Evolutionary conservation across 139 green algal species (phyloP).

Genomic region (Trebouxia sp.): DNA sequence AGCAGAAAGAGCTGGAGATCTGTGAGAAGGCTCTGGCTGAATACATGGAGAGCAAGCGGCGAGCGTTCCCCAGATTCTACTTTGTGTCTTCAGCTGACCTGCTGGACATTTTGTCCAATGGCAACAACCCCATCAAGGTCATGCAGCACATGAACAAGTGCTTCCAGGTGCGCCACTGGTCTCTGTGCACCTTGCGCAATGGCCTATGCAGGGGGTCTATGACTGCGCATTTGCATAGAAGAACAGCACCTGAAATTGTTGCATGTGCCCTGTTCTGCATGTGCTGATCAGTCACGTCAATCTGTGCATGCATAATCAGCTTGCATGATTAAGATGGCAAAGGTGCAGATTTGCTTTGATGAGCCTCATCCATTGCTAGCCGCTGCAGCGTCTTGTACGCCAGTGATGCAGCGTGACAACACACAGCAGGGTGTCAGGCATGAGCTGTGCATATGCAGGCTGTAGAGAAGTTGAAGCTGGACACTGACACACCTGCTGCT

Average conservation of each 20-base stretch:
- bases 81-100: conserved; percentile 88
- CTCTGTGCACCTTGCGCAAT: background rate
- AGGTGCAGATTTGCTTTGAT: too few species aligned
- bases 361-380: too few species aligned
- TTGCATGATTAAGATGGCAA: too few species aligned
- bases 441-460: conserved; percentile 39
- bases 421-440: too few species aligned
- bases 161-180: conserved; percentile 64
- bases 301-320: too few species aligned
- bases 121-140: conserved; percentile 64
- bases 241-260: too few species aligned
- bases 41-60: conserved; percentile 90
- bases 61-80: conserved; percentile 93
- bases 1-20: conserved; percentile 68
- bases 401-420: too few species aligned
- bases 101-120: conserved; percentile 89
- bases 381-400: too few species aligned
- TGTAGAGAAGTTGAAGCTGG: conserved; percentile 85
- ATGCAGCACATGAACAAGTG: conserved; percentile 90
- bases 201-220: too few species aligned
- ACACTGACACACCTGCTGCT: conserved; percentile 57
- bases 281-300: too few species aligned
- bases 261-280: too few species aligned
- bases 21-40: conserved; percentile 86
- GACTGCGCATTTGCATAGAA: too few species aligned